phyloP scores from a whole-genome alignment of 345 rosid species.

The Crucihimalaya himalaica region DNA sequence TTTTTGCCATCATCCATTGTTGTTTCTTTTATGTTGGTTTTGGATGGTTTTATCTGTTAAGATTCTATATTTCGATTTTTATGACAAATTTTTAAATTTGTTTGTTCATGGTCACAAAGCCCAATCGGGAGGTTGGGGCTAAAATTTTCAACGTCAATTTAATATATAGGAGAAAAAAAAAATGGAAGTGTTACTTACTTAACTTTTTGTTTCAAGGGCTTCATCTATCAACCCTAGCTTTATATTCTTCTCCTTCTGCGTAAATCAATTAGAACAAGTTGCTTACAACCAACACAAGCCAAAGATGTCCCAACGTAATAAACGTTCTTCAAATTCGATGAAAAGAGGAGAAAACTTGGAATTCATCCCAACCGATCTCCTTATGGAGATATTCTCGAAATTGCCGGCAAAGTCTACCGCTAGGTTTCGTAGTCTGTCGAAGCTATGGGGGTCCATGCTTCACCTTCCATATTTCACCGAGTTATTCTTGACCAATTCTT shows the following conservation, averaged over 20 bases:
- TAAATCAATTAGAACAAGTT: neutral
- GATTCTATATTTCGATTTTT: too few species aligned
- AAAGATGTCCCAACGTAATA: neutral
- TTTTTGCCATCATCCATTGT: too few species aligned
- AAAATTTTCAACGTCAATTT: too few species aligned
- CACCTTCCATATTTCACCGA: neutral
- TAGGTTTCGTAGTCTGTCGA: neutral
- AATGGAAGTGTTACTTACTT: too few species aligned
- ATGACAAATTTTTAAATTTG: too few species aligned
- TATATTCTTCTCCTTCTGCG: neutral
- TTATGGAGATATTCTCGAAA: neutral
- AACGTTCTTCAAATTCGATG: neutral
- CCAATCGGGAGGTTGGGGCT: too few species aligned
- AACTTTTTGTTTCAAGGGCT: too few species aligned
- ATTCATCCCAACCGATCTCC: neutral
- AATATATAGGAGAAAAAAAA: too few species aligned
- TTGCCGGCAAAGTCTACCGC: neutral
- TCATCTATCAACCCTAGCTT: neutral
- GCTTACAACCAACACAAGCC: neutral
- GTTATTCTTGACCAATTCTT: neutral
- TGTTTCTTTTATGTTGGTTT: neutral
- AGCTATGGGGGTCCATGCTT: neutral
- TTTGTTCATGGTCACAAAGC: too few species aligned
- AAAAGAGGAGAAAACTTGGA: neutral
- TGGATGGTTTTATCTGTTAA: neutral